Conservation (phyloP, 1,284 basidiomycete genomes). For the Paramarasmius palmivorus region DNA sequence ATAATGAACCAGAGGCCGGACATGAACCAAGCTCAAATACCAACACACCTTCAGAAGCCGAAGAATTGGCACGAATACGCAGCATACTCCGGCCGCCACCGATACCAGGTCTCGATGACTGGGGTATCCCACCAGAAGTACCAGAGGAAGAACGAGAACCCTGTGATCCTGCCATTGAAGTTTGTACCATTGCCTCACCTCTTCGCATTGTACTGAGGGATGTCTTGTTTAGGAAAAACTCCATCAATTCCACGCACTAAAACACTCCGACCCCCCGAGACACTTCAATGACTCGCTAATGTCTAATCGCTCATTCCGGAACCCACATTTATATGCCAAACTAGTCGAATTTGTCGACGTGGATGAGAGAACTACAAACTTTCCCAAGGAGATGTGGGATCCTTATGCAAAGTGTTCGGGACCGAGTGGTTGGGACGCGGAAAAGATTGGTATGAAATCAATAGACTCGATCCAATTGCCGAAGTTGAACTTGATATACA, state of each 20-base stretch:
- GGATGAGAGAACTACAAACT: conserved; percentile 83
- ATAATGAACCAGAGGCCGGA: conserved; percentile 12
- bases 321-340: conserved; percentile 91
- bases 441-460: conserved; percentile 61
- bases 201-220: neutral
- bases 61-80: conserved; percentile 56
- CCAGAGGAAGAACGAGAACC: conserved; percentile 31
- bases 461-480: conserved; percentile 26
- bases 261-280: conserved; percentile 55
- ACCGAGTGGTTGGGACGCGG: conserved; percentile 57
- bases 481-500: conserved; percentile 29
- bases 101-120: conserved; percentile 64
- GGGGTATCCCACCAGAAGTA: conserved; percentile 76
- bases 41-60: conserved; percentile 19
- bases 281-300: conserved; percentile 96
- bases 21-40: conserved; percentile 20
- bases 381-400: conserved; percentile 72
- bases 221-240: conserved; percentile 65
- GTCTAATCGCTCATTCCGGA: conserved; percentile 87
- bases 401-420: conserved; percentile 54
- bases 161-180: conserved; percentile 64
- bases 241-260: conserved; percentile 73
- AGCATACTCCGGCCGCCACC: conserved; percentile 59
- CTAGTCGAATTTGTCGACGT: conserved; percentile 91
- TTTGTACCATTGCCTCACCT: conserved; percentile 30